phyloP scores from a whole-genome alignment of 83 land plant genomes.

The Larix sibirica region DNA sequence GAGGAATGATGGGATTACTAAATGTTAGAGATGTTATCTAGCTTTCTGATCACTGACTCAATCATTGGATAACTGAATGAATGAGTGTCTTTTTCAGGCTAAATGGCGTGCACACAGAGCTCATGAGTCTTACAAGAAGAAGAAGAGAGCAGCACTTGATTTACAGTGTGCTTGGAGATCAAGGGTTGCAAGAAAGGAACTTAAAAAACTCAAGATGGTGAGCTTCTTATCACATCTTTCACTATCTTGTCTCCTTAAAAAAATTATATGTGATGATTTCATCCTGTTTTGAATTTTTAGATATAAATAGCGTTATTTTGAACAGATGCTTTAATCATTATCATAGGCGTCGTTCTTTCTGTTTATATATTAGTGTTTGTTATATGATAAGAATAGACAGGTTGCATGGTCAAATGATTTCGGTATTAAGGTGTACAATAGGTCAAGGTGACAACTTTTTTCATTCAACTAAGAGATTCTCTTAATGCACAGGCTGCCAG shows the following conservation, averaged over 20 bases:
- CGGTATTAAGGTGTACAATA: not conserved
- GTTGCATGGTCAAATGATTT: not conserved
- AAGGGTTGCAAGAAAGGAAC: constrained; percentile 63
- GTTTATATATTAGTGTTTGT: not conserved
- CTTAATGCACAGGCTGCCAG: constrained; percentile 68
- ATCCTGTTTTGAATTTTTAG: not conserved
- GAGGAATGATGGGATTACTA: not conserved
- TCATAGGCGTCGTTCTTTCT: not conserved
- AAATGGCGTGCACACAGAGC: constrained; percentile 59
- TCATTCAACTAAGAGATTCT: constrained; percentile 1
- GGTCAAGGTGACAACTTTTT: not conserved
- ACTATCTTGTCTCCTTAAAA: not conserved
- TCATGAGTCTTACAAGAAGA: constrained; percentile 38
- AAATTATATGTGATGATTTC: not conserved
- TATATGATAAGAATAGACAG: not conserved
- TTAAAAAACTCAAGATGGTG: constrained; percentile 68
- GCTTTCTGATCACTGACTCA: not conserved
- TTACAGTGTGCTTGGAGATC: constrained; percentile 80
- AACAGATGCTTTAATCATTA: not conserved
- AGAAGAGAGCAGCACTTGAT: constrained; percentile 50
- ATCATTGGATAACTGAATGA: not conserved
- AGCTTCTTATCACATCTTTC: not conserved
- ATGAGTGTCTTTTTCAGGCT: constrained; percentile 36
- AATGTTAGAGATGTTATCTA: not conserved
- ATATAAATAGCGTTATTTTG: not conserved